Base-by-base conservation (phyloP, 2,329 filamentous ascomycete genomes). In the Claviceps pazoutovae region DNA sequence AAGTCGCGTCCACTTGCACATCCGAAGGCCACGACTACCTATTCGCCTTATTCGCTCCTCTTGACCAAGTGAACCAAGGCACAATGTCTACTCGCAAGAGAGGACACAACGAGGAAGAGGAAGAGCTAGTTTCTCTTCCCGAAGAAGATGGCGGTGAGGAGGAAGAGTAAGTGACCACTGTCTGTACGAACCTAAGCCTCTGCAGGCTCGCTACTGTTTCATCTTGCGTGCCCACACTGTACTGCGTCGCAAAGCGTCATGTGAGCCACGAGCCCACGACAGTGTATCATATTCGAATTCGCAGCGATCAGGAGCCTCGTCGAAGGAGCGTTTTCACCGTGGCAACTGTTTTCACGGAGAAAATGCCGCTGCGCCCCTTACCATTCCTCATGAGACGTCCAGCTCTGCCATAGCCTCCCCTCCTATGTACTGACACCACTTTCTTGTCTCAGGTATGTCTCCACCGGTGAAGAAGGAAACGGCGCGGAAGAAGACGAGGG, bases 81-180 rank as follows among this genome's bases (percentile, higher is more conserved):
- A 66, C 53, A 55, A 75, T 75, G 71, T 70, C 72, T 53, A 64
- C 68, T 60, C 74, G 74, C 61, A 77, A 77, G 73, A 73, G 74
- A 69, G 75, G 74, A 69, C 71, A 73, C 59, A 72, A 84, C 49
- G 83, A 85, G 23, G 73, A 75, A 57, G 71, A 74, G 62, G 74
- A 76, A 53, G 74, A 76, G 66, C 73, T 78, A 37, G 71, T 78
- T 55, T 75, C 74, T 55, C 72, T 78, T 51, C 74, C 74, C 51
- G 74, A 75, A 54, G 74, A 71, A 47, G 72, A 74, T 54, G 72
- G 69, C 44, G 72, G 74, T 60, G 73, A 76, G 59, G 74, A 76
- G 62, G 73, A 76, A 62, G 74, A 76, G 74, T 77, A 71, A 71
- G 74, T 62, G 38, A 39, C 21, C 8, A 44, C 30, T 7, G n/a